These are phyloP conservation scores for Isabelozyma rhagii DNA, from an alignment of 805 yeast genomes.

Conservation along the genomic window DNA sequence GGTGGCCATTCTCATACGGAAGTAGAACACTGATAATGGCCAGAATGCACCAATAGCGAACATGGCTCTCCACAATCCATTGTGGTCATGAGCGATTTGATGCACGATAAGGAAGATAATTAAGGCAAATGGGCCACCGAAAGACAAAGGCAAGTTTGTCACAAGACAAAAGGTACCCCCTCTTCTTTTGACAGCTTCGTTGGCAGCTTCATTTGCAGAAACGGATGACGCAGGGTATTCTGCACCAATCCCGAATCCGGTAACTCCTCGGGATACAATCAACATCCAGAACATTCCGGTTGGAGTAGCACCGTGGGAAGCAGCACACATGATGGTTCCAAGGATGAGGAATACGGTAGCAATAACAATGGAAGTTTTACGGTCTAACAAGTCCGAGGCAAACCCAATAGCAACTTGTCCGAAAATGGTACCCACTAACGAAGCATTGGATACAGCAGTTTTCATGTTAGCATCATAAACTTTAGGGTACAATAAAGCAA, in stretches of 20 bases:
- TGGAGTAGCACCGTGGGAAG: conserved; percentile 56
- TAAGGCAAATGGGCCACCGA: conserved; percentile 79
- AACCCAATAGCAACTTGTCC: conserved; percentile 69
- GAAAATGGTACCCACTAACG: conserved; percentile 65
- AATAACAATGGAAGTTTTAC: conserved; percentile 67
- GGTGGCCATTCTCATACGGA: conserved; percentile 67
- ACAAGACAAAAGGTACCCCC: conserved; percentile 65
- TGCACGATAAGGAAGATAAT: conserved; percentile 66
- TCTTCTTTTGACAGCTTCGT: conserved; percentile 59
- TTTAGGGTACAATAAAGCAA: conserved; percentile 45
- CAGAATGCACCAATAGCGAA: conserved; percentile 62
- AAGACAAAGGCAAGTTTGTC: conserved; percentile 68
- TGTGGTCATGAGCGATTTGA: conserved; percentile 48
- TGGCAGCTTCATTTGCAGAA: conserved; percentile 70
- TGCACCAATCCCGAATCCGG: conserved; percentile 79
- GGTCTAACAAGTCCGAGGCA: conserved; percentile 61
- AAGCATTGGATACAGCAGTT: conserved; percentile 67
- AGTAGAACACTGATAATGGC: conserved; percentile 72
- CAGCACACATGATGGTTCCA: conserved; percentile 67
- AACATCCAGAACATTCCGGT: conserved; percentile 79
- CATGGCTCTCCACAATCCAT: conserved; percentile 67
- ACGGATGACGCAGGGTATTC: conserved; percentile 72
- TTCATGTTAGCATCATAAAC: conserved; percentile 45
- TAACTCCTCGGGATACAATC: conserved; percentile 67
- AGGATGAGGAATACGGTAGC: conserved; percentile 61